Base-by-base conservation (phyloP, 805 yeast species). In the Candida ovalis region DNA sequence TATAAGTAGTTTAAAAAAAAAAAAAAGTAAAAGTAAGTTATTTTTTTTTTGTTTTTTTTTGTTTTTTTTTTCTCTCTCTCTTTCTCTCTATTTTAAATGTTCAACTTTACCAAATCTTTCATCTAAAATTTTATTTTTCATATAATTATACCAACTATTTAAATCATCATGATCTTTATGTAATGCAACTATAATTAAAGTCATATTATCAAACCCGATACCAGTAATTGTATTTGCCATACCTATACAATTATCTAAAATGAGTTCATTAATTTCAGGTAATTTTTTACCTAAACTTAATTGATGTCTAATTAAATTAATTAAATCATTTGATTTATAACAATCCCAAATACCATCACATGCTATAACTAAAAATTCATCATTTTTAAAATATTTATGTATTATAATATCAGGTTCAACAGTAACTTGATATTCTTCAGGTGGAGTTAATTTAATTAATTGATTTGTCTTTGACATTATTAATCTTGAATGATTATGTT, bases 301-400 rank as follows among this genome's bases (percentile, higher is more conserved):
- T 53, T 81, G 77, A 51, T 78, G 78, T 57, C 88, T 72, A 30
- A 86, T 77, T 32, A 78, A 64, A 21, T 70, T 64, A 1, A 82
- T 68, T 45, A 86, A 59, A 45, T 80, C 78, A 40, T 71, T 73
- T 53, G 83, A 82, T 49, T 78, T 80, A 58, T 76, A 78, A 33
- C 81, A 75, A 63, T 86, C 94, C 92, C 91, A 86, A 41, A 86
- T 81, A 40, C 95, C 95, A 66, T 86, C 95, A 67, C 95, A 86
- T 1, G 89, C 92, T 46, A 86, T 65, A 2, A 86, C 76, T 19
- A 86, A 60, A 62, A 86, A 86, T 62, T 86, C 92, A 58, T 86
- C 89, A 18, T 65, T 61, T 1, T 56, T 55, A 19, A 74, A 64
- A 5, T 60, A 40, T 54, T 72, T 69, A 60, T 84, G 89, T 51